Conservation (phyloP, 768 basidiomycete species). For the Pleurotus tuoliensis region DNA sequence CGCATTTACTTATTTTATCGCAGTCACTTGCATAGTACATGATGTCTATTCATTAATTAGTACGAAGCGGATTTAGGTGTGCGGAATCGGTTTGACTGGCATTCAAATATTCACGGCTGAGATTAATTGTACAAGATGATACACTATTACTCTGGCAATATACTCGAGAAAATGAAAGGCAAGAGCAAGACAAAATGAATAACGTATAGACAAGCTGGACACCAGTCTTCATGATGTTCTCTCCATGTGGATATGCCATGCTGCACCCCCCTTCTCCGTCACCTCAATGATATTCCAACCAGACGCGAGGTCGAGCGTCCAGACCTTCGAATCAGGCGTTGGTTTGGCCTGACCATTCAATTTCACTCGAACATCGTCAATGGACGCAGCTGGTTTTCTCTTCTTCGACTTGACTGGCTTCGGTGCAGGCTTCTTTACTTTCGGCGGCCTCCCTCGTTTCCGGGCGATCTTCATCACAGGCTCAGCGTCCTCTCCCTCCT, state of each 20-base stretch:
- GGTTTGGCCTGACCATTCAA: slow-evolving; percentile 55
- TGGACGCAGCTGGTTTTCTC: slow-evolving; percentile 32
- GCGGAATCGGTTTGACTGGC: too few species aligned
- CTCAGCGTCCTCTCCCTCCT: slow-evolving; percentile 42
- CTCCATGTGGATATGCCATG: slow-evolving; percentile 13
- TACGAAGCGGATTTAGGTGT: too few species aligned
- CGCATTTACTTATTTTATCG: too few species aligned
- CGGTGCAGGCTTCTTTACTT: slow-evolving; percentile 25
- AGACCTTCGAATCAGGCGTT: slow-evolving; percentile 41
- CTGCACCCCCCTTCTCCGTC: slow-evolving; percentile 29
- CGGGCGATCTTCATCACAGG: slow-evolving; percentile 23
- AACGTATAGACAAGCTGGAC: neutral
- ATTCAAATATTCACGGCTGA: neutral
- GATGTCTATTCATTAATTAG: too few species aligned
- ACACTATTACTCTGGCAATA: neutral
- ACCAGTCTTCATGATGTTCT: neutral
- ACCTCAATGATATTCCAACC: slow-evolving; percentile 68
- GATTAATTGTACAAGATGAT: neutral
- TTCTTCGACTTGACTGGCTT: slow-evolving; percentile 35
- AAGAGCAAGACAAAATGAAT: neutral
- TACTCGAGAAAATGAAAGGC: neutral
- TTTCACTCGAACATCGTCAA: slow-evolving; percentile 59
- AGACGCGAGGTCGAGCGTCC: slow-evolving; percentile 56
- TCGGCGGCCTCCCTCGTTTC: slow-evolving; percentile 36
- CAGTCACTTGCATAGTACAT: too few species aligned